Evolutionary conservation across 2,329 filamentous ascomycete genomes (phyloP).

Genomic region (Aspergillus sp.): DNA sequence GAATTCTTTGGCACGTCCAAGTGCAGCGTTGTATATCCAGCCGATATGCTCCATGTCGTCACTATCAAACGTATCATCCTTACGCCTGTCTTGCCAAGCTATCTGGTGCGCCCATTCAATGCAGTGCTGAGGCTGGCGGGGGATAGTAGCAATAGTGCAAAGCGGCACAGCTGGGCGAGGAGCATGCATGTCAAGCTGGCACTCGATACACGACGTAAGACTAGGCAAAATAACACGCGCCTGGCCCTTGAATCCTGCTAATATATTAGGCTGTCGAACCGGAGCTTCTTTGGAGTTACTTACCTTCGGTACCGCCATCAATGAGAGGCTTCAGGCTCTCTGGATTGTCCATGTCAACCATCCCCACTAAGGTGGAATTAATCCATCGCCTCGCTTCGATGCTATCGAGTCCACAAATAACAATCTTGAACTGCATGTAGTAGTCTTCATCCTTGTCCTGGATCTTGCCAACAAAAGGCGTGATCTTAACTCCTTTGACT

Average conservation of each 20-base stretch:
- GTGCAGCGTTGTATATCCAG: slow-evolving; percentile 90
- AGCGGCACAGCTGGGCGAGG: slow-evolving; percentile 95
- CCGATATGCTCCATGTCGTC: slow-evolving; percentile 95
- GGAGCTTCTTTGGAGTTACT: background rate
- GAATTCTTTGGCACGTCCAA: slow-evolving; percentile 80
- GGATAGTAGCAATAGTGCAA: slow-evolving; percentile 94
- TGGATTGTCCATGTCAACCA: slow-evolving; percentile 79
- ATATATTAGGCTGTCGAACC: slow-evolving; percentile 15
- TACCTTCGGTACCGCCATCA: slow-evolving; percentile 91
- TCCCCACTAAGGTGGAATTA: slow-evolving; percentile 85
- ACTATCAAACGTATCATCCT: slow-evolving; percentile 83
- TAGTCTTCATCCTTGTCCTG: slow-evolving; percentile 96
- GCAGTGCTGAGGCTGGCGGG: slow-evolving; percentile 94
- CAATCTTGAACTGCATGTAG: slow-evolving; percentile 93
- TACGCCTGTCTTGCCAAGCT: slow-evolving; percentile 86
- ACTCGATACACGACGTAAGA: slow-evolving; percentile 95
- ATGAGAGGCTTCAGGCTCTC: slow-evolving; percentile 92
- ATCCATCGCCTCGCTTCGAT: slow-evolving; percentile 99
- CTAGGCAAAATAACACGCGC: slow-evolving; percentile 88
- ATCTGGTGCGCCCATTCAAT: slow-evolving; percentile 99
- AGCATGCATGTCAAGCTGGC: slow-evolving; percentile 96
- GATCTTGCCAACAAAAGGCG: slow-evolving; percentile 88
- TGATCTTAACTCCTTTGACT: slow-evolving; percentile 89
- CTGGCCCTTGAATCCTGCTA: slow-evolving; percentile 87
- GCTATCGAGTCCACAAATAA: slow-evolving; percentile 93